A percentile compares a stretch with the other conserved stretches of the same genome.
Evolutionary conservation across 306 rosid species (phyloP).

Genomic region (Rosa lucieae): DNA sequence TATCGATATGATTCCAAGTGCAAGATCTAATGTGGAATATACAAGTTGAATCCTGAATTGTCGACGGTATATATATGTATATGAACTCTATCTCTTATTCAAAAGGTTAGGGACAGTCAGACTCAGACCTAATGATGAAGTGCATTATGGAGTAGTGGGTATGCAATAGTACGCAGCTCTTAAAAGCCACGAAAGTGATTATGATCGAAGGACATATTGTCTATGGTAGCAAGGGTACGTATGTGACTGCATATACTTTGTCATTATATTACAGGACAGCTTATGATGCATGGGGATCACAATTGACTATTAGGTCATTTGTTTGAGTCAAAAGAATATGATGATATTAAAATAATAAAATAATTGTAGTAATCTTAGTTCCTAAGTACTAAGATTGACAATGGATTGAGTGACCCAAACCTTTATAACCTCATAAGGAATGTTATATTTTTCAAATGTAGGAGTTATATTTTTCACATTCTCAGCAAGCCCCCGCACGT

Average conservation of each 20-base stretch:
- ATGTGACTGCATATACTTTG: not conserved
- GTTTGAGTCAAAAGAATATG: not conserved
- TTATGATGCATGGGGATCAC: not conserved
- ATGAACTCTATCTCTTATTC: not conserved
- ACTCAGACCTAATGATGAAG: not conserved
- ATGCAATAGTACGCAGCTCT: not conserved
- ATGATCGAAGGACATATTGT: not conserved
- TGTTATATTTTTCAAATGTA: too few relatives aligned
- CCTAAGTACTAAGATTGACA: too few relatives aligned
- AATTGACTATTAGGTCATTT: not conserved
- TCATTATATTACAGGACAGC: not conserved
- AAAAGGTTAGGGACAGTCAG: not conserved
- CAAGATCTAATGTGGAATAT: not conserved
- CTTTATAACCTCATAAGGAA: too few relatives aligned
- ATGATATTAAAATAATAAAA: not conserved
- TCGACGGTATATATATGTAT: not conserved
- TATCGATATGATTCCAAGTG: not conserved
- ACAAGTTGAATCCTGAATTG: not conserved
- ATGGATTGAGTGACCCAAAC: too few relatives aligned
- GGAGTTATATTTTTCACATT: too few relatives aligned
- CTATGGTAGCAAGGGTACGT: not conserved
- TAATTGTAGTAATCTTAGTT: not conserved
- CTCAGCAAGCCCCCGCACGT: too few relatives aligned
- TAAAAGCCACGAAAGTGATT: slow-evolving; percentile 4
- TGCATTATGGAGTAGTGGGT: not conserved